Evolutionary conservation across 1,284 basidiomycete genomes (phyloP), one percentile per base, ranked within the genome.

Genomic region (Ustilago sp.): DNA sequence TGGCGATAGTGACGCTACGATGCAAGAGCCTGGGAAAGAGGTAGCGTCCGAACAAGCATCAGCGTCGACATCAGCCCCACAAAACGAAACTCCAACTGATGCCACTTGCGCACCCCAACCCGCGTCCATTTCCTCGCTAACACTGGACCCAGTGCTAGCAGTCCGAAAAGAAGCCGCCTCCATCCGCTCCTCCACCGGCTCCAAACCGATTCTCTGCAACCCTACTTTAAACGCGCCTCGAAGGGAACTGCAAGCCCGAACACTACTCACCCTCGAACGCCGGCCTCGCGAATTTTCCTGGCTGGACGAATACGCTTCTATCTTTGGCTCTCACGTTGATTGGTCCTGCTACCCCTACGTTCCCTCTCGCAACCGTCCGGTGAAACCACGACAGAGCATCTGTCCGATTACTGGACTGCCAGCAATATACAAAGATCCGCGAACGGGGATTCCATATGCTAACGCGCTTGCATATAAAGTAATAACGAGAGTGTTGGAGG

Each of bases 391-490:
- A 13, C 81, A 80, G 38, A 84, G 85, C 3, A 78, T 85, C 23
- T 89, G 88, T 69, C 88, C 87, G 1, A 83, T 89, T 56, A 88
- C 88, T 0, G 88, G 88, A 13, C 80, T 86, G 6, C 84, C 86
- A 0, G 88, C 88, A 0, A 78, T 88, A 35, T 95, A 94, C 81
- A 84, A 90, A 41, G 93, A 94, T 82, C 93, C 93, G 4, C 88
- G 90, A 43, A 91, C 91, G 0, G 91, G 91, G 9, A 91, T 92
- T 2, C 92, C 93, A 0, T 95, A 90, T 83, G 92, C 93, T 3
- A 89, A 91, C 72, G 83, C 89, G 5, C 86, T 87, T n/a, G 92
- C 92, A 12, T 95, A 90, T 83, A 82, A 89, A 39, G 88, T 88
- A 2, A 86, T 94, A 43, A 90, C 89, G 5, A 87, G 86, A 50